phyloP scores from a whole-genome alignment of 1,139 yeast species.

The Candida sanyaensis region DNA sequence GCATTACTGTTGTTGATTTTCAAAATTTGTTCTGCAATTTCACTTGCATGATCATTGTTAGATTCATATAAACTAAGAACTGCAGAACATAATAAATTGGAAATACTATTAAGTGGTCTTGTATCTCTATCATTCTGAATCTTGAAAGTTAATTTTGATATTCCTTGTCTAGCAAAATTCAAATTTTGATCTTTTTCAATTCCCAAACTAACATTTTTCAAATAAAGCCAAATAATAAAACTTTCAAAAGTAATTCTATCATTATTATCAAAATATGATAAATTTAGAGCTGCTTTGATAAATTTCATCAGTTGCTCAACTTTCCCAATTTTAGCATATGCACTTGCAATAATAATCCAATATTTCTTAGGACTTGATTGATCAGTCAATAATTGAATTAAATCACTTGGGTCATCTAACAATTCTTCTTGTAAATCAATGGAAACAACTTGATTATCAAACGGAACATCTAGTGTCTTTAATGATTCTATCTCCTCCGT shows the following conservation, averaged over 20 bases:
- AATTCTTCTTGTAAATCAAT: conserved; percentile 66
- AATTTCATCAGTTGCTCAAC: conserved; percentile 66
- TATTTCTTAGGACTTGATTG: conserved; percentile 75
- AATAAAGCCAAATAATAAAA: conserved; percentile 73
- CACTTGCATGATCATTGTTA: conserved; percentile 66
- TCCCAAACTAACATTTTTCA: conserved; percentile 35
- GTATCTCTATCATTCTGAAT: conserved; percentile 18
- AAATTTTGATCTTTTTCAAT: conserved; percentile 26
- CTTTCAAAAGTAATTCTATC: conserved; percentile 60
- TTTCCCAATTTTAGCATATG: conserved; percentile 67
- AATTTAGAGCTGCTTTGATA: conserved; percentile 57
- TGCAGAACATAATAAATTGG: conserved; percentile 64
- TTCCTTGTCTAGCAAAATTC: conserved; percentile 23
- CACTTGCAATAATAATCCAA: conserved; percentile 84
- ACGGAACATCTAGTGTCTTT: conserved; percentile 61
- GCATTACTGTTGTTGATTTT: conserved; percentile 58
- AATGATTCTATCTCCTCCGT: conserved; percentile 31
- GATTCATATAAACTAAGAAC: conserved; percentile 48
- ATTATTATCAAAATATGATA: conserved; percentile 38
- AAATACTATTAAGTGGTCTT: conserved; percentile 20
- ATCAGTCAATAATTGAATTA: conserved; percentile 73
- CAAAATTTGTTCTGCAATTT: conserved; percentile 57
- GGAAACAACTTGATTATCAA: conserved; percentile 74
- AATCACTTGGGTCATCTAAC: conserved; percentile 86
- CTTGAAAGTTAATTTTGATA: conserved; percentile 18